phyloP scores from a whole-genome alignment of 1,284 basidiomycete genomes.

The Tetrapyrgos nigripes region DNA sequence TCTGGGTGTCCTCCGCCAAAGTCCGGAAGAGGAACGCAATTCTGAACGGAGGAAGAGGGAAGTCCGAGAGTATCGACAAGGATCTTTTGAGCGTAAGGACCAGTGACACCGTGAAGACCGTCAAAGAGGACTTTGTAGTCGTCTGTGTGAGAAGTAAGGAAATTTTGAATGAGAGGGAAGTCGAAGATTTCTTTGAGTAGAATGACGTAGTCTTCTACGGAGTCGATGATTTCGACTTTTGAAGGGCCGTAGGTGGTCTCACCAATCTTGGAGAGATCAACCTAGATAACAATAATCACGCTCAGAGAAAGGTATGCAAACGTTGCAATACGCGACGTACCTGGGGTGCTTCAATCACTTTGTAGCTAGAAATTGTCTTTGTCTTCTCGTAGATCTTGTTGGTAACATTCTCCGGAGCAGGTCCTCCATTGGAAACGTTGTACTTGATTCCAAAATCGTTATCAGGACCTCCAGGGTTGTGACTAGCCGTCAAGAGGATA shows the following conservation, averaged over 20 bases:
- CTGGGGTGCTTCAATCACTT: slow-evolving; percentile 79
- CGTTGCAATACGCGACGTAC: slow-evolving; percentile 40
- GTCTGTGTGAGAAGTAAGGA: slow-evolving; percentile 74
- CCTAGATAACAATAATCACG: slow-evolving; percentile 45
- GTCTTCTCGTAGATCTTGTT: slow-evolving; percentile 94
- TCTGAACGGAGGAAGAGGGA: slow-evolving; percentile 84
- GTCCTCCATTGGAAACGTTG: slow-evolving; percentile 97
- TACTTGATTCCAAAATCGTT: slow-evolving; percentile 99
- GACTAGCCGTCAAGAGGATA: slow-evolving; percentile 96
- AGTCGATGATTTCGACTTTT: slow-evolving; percentile 92
- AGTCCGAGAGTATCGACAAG: slow-evolving; percentile 89
- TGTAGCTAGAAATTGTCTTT: slow-evolving; percentile 88
- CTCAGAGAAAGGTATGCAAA: neutral
- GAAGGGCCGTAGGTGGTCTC: slow-evolving; percentile 83
- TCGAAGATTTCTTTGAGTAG: slow-evolving; percentile 94
- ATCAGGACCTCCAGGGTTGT: slow-evolving; percentile 98
- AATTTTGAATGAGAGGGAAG: slow-evolving; percentile 90
- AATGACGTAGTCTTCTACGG: slow-evolving; percentile 88
- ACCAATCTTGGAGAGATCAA: slow-evolving; percentile 88
- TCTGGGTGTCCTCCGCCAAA: slow-evolving; percentile 99
- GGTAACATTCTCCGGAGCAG: slow-evolving; percentile 94
- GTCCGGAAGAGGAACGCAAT: slow-evolving; percentile 90
- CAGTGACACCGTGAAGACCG: slow-evolving; percentile 96
- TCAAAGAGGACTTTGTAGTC: slow-evolving; percentile 95
- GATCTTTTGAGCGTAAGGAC: slow-evolving; percentile 93